phyloP scores from a whole-genome alignment of 2,329 filamentous ascomycete genomes.

The Ceratocystis ficicola region DNA sequence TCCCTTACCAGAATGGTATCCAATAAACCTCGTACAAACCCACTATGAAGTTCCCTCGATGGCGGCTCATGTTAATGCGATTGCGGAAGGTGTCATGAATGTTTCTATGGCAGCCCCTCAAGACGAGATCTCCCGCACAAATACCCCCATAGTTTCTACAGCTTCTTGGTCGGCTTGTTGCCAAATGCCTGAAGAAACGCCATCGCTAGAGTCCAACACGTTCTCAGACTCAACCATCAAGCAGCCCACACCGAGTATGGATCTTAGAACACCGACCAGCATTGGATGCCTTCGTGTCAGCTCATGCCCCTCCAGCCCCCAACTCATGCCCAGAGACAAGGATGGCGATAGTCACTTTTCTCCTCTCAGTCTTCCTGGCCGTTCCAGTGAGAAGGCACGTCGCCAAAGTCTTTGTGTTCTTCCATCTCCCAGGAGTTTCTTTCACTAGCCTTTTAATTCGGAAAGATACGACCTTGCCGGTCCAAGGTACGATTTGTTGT shows the following conservation, averaged over 20 bases:
- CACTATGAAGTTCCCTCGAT: background rate
- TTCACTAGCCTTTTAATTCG: background rate
- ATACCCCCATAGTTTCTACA: background rate
- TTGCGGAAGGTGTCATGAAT: background rate
- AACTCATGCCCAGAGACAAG: background rate
- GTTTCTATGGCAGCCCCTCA: background rate
- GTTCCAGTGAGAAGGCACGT: conserved; percentile 4
- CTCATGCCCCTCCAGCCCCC: conserved; percentile 20
- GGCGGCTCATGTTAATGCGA: too few species aligned
- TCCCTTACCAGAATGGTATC: background rate
- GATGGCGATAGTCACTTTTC: background rate
- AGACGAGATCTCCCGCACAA: conserved; percentile 3
- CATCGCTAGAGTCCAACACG: conserved; percentile 16
- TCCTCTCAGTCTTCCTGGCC: background rate
- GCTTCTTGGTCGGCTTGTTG: background rate
- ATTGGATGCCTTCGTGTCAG: conserved; percentile 8
- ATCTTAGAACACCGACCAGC: background rate
- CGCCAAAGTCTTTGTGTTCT: conserved; percentile 20
- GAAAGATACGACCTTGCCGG: background rate
- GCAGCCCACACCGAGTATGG: background rate
- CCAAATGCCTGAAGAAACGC: conserved; percentile 13
- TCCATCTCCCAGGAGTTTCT: conserved; percentile 7
- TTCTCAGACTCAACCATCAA: conserved; percentile 15
- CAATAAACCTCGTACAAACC: background rate
- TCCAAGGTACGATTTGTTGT: background rate